Base-by-base conservation (phyloP, 805 yeast species). In the Candida piceae region DNA sequence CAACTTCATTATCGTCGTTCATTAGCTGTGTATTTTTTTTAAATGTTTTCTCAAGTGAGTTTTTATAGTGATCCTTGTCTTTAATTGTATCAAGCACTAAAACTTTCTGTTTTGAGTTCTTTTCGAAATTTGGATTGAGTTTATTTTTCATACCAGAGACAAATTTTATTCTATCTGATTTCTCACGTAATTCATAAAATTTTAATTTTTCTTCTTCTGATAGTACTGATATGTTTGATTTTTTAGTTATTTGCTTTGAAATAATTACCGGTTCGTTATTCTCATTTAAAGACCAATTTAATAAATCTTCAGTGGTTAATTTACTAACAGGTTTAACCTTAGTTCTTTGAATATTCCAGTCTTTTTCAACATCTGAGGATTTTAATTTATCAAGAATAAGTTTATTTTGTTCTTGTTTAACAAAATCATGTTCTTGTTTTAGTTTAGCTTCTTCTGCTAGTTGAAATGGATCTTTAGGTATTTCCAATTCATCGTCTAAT, bases 391-490 rank as follows among this genome's bases (percentile, higher is more conserved):
- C 37, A n/a, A 40, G 33, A n/a, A 41, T 42, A 15, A 41, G 9
- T 16, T 33, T n/a, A 2, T 35, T 21, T 20, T 44, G 42, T 11
- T 29, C 31, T 24, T 34, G 17, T 19, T 46, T 41, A 17, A 17
- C 10, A n/a, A n/a, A 8, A 13, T 19, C 23, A 13, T 38, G 24
- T 11, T 32, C 36, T 5, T 35, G 27, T 11, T n/a, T 9, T 3
- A 31, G 15, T 18, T 20, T 16, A 16, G 19, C n/a, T n/a, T 45
- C 46, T 15, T 16, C 17, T 3, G 35, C 45, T 11, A 40, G 16
- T 12, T 32, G 45, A 29, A 45, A 53, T 3, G 53, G 52, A 26
- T 51, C 55, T 26, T 46, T 46, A 2, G 46, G 39, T 4, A 51
- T 24, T 1, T 42, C 42, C 5, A 39, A 32, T 16, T 41, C 45